These are phyloP conservation scores for Lactarius hengduanensis DNA, from an alignment of 768 basidiomycete species.

Conservation along the genomic window DNA sequence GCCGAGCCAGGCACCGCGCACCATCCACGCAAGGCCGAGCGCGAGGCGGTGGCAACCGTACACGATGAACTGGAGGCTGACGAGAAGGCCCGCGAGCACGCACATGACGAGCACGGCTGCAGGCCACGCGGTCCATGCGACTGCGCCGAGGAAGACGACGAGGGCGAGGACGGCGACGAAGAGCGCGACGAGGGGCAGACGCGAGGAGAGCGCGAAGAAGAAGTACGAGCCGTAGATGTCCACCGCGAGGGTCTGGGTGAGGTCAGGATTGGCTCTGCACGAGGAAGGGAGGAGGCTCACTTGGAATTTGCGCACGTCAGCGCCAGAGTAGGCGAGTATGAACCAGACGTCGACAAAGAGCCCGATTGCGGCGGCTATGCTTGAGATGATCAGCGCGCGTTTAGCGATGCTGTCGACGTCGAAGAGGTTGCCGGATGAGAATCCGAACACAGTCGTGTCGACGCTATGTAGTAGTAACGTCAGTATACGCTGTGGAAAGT, in stretches of 20 bases:
- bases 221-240: conserved; percentile 62
- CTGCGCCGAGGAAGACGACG: conserved; percentile 56
- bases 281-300: conserved; percentile 39
- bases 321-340: conserved; percentile 58
- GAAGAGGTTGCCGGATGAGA: conserved; percentile 51
- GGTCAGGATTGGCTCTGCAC: background rate
- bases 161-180: conserved; percentile 55
- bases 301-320: conserved; percentile 50
- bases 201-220: conserved; percentile 67
- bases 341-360: conserved; percentile 66
- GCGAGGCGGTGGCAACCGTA: conserved; percentile 21
- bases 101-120: conserved; percentile 57
- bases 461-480: conserved; percentile 33
- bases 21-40: conserved; percentile 14
- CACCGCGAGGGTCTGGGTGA: conserved; percentile 43
- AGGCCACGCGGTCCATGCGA: conserved; percentile 66
- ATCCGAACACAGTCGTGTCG: conserved; percentile 61
- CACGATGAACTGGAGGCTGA: conserved; percentile 67
- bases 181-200: conserved; percentile 62
- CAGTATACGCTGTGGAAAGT: background rate
- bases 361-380: conserved; percentile 62
- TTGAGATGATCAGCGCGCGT: conserved; percentile 55
- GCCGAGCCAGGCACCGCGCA: conserved; percentile 15
- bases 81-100: conserved; percentile 53
- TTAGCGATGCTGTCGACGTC: conserved; percentile 46